Percentiles rank a stretch among this genome's conserved stretches.
Evolutionary conservation across 1,139 yeast species (phyloP).

Genomic region (Zygosaccharomyces pseudobailii): DNA sequence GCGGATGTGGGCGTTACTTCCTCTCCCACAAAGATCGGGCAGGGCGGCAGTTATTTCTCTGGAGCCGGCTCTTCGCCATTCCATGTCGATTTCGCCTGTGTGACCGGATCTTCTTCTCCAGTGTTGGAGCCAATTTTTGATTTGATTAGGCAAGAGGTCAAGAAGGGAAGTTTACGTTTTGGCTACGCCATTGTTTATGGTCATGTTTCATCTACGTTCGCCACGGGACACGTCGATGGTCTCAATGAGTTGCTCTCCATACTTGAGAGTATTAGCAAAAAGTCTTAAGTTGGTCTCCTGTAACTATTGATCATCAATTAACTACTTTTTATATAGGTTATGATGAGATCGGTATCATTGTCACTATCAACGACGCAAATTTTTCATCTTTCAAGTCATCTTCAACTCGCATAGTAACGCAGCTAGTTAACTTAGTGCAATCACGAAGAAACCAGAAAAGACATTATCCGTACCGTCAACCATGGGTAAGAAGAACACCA

Average conservation of each 20-base stretch:
- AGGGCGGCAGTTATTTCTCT: constrained; percentile 11
- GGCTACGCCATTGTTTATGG: constrained; percentile 66
- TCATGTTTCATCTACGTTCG: constrained; percentile 50
- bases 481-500: constrained; percentile 38
- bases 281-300: background rate
- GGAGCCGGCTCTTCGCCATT: constrained; percentile 17
- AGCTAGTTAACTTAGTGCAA: background rate
- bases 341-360: background rate
- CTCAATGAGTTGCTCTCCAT: constrained; percentile 67
- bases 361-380: constrained; percentile 1
- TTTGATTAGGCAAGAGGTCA: constrained; percentile 46
- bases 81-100: constrained; percentile 38
- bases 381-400: background rate
- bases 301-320: background rate
- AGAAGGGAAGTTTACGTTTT: constrained; percentile 37
- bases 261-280: constrained; percentile 28
- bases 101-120: constrained; percentile 67
- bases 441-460: background rate
- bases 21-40: background rate
- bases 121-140: constrained; percentile 68
- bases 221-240: constrained; percentile 69
- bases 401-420: background rate
- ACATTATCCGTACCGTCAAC: constrained; percentile 3
- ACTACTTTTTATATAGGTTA: background rate
- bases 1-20: constrained; percentile 8